Base-by-base conservation (phyloP, 1,284 basidiomycete species). In the Caloboletus firmus region DNA sequence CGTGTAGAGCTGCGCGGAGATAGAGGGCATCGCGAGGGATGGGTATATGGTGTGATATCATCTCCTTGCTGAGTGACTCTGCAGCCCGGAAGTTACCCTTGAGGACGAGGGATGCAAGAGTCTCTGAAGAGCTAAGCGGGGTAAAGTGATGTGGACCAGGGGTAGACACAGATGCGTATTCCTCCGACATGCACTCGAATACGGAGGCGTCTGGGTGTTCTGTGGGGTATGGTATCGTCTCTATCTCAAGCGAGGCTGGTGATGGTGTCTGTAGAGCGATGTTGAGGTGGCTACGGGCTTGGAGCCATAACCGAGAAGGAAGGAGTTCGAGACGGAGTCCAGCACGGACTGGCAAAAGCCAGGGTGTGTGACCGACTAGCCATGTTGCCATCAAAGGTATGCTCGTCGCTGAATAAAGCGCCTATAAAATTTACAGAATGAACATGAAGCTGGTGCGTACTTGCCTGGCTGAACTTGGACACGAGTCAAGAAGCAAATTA, bases 171-270 rank as follows among this genome's bases (percentile, higher is more conserved):
- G 58, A 47, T 3, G 55, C 31, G 50, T 70, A 69, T 49, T 72
- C 70, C 0, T 62, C 41, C 4, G 67, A 66, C 44, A 59, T 45
- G 46, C 54, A 40, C 40, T 69, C 70, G 34, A 69, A 69, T 7
- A 72, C 59, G 51, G 66, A 43, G 2, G 30, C 0, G 37, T 72
- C 66, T 18, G 67, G 70, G 24, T 35, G 51, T 8, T 57, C 26
- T 1, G 37, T 52, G 2, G 70, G 69, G 32, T 70, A 70, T 17
- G 66, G 59, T 52, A 72, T 68, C 4, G 66, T 50, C 32, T 60
- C 64, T 8, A 69, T 49, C 34, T 71, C 66, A 47, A 70, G 54
- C 40, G 70, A 66, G 45, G 68, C 59, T 0, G 68, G 70, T 0
- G 69, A 71, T 1, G 58, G 63, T 1, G 51, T n/a, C 18, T 63